Evolutionary conservation across 116 monocot species (phyloP).

Genomic region (Phalaenopsis hybrid): DNA sequence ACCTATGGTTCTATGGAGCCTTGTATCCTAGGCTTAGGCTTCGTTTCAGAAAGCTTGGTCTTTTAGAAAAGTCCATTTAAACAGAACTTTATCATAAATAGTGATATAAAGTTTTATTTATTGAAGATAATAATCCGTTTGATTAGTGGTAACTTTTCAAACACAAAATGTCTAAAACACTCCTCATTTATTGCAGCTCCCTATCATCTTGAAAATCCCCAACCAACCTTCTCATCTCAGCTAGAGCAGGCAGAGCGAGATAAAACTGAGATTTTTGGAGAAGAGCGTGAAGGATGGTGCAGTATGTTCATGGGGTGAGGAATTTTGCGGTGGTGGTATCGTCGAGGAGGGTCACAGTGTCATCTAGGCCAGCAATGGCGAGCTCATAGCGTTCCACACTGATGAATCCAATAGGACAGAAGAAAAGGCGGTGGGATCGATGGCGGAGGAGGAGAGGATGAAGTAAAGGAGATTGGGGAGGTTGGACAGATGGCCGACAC

Average conservation of each 20-base stretch:
- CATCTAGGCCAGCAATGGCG: conserved; percentile 36
- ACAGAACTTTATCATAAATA: too few species aligned
- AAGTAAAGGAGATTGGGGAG: conserved; percentile 17
- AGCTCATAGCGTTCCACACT: conserved; percentile 12
- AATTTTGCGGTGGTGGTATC: not conserved
- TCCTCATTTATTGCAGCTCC: too few species aligned
- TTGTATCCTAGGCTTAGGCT: too few species aligned
- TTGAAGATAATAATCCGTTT: too few species aligned
- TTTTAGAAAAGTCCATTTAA: too few species aligned
- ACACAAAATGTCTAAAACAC: too few species aligned
- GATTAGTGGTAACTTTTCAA: too few species aligned
- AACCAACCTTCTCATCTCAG: too few species aligned
- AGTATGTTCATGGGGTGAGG: conserved; percentile 23
- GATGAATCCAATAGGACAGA: conserved; percentile 13
- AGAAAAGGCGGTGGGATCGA: conserved; percentile 25
- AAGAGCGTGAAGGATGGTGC: conserved; percentile 48
- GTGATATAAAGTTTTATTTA: too few species aligned
- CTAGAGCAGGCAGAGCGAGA: conserved; percentile 35
- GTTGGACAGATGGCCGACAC: conserved; percentile 7
- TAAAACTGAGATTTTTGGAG: conserved; percentile 27
- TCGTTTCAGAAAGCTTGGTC: too few species aligned
- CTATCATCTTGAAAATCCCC: too few species aligned
- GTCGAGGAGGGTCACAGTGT: conserved; percentile 42
- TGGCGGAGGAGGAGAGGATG: conserved; percentile 16
- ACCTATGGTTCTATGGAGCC: too few species aligned